These are phyloP conservation scores for Zalaria sp. DNA, from an alignment of 2,329 filamentous ascomycete genomes.

Conservation along the genomic window DNA sequence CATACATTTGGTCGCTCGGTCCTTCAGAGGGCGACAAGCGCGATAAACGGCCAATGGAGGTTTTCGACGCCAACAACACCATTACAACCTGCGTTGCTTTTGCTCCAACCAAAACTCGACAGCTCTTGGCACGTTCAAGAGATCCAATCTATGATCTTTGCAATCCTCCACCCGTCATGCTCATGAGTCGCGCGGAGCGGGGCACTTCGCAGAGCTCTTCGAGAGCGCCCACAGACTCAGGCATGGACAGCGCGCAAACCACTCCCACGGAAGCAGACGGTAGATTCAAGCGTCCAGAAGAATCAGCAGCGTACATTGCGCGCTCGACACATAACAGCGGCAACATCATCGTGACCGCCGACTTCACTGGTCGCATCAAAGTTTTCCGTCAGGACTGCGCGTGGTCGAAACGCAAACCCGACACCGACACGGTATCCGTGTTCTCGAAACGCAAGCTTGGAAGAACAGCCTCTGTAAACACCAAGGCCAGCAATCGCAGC, in stretches of 20 bases:
- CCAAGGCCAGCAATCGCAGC: constrained; percentile 32
- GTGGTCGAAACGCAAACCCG: constrained; percentile 56
- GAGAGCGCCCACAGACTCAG: constrained; percentile 29
- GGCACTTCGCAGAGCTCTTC: constrained; percentile 26
- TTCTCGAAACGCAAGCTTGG: constrained; percentile 54
- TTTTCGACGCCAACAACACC: constrained; percentile 78
- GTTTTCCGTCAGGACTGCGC: constrained; percentile 94
- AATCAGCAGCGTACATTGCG: constrained; percentile 63
- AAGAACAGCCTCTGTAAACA: constrained; percentile 38
- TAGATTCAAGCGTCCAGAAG: constrained; percentile 32
- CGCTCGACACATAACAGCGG: constrained; percentile 65
- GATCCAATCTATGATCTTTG: constrained; percentile 95
- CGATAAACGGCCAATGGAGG: constrained; percentile 72
- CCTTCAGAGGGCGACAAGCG: constrained; percentile 48
- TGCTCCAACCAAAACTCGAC: constrained; percentile 64
- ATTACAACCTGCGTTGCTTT: constrained; percentile 84
- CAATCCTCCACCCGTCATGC: constrained; percentile 79
- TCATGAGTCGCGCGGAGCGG: constrained; percentile 61
- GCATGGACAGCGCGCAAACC: constrained; percentile 12
- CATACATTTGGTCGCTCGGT: constrained; percentile 77
- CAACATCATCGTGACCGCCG: constrained; percentile 84
- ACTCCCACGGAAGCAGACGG: constrained; percentile 20
- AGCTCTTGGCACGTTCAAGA: constrained; percentile 64
- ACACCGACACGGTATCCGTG: constrained; percentile 59
- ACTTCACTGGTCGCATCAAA: constrained; percentile 79